phyloP scores from a whole-genome alignment of 345 rosid genomes.

The Sisymbrium altissimum region DNA sequence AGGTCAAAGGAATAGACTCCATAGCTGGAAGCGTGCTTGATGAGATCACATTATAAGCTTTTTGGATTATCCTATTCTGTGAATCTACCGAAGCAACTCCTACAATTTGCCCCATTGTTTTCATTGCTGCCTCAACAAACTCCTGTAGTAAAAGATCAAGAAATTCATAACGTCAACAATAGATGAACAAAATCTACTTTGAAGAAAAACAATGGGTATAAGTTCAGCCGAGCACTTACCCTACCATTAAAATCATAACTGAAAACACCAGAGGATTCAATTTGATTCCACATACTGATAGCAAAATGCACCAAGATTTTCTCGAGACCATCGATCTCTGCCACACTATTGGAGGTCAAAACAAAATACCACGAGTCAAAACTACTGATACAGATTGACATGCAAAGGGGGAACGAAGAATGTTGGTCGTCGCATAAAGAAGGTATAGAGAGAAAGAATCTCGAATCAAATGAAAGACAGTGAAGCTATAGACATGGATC shows the following conservation, averaged over 20 bases:
- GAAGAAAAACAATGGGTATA: not conserved
- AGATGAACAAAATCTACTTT: slow-evolving; percentile 3
- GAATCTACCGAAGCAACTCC: slow-evolving; percentile 60
- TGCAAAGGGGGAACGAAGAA: slow-evolving; percentile 1
- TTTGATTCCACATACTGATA: slow-evolving; percentile 59
- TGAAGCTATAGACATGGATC: not conserved
- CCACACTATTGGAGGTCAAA: slow-evolving; percentile 48
- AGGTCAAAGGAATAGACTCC: slow-evolving; percentile 36
- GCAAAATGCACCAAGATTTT: slow-evolving; percentile 50
- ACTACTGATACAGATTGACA: slow-evolving; percentile 8
- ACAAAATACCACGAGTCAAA: slow-evolving; percentile 6
- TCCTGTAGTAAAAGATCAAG: slow-evolving; percentile 42
- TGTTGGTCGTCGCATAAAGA: too few relatives aligned
- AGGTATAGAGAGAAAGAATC: not conserved
- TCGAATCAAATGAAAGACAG: not conserved
- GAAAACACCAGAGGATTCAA: slow-evolving; percentile 46
- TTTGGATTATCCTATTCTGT: slow-evolving; percentile 63
- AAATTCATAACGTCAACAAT: not conserved
- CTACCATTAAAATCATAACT: slow-evolving; percentile 29
- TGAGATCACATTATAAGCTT: slow-evolving; percentile 52
- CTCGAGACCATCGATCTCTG: slow-evolving; percentile 56
- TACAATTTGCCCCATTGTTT: slow-evolving; percentile 61
- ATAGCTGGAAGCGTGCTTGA: slow-evolving; percentile 46
- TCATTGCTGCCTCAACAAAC: slow-evolving; percentile 63
- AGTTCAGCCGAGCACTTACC: slow-evolving; percentile 39